Evolutionary conservation across 768 basidiomycete species (phyloP), one percentile per base, ranked within the genome.

Genomic region (Rhodotorula paludigena): DNA sequence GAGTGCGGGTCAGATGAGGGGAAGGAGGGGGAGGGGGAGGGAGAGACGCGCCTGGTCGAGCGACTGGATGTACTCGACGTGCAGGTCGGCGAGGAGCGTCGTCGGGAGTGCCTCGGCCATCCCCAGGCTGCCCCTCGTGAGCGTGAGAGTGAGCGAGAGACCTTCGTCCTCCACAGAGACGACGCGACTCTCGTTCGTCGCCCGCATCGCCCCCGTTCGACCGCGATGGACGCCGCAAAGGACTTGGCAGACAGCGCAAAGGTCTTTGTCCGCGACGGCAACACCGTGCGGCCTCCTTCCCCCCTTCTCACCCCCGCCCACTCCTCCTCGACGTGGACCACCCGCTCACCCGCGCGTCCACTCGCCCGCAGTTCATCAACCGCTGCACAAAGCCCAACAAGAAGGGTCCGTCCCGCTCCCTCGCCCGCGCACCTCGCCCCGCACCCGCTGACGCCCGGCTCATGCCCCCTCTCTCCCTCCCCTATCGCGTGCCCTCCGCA

Each of bases 321-420:
- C n/a, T n/a, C n/a, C n/a, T n/a, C n/a, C n/a, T 20, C 28, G 54
- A 52, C 52, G 12, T 33, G 35, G 33, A 32, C 14, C 30, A 8
- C 18, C 30, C 8, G 33, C 41, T 57, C 36, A 3, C 51, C n/a
- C 35, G n/a, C 35, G 15, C 48, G 47, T 39, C 32, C 23, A 30
- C 55, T n/a, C n/a, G 57, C 41, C 42, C 32, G 28, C 75, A 98
- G 96, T 98, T 99, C 82, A 81, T 99, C 71, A 89, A 87, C 74
- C 87, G 93, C 77, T 99, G 96, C 84, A 94, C 92, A 65, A 99
- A 99, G 82, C 96, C 96, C 68, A 90, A 90, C 59, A 85, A 89
- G 79, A 90, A 90, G 82, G 96, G 96, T 96, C 39, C 60, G 80
- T 78, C 51, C 2, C 32, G 35, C 47, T 30, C n/a, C 36, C 25